Percentiles rank a stretch among this genome's conserved stretches.
phyloP scores from a whole-genome alignment of 2,329 filamentous ascomycete species.

The Biscogniauxia mediterranea region DNA sequence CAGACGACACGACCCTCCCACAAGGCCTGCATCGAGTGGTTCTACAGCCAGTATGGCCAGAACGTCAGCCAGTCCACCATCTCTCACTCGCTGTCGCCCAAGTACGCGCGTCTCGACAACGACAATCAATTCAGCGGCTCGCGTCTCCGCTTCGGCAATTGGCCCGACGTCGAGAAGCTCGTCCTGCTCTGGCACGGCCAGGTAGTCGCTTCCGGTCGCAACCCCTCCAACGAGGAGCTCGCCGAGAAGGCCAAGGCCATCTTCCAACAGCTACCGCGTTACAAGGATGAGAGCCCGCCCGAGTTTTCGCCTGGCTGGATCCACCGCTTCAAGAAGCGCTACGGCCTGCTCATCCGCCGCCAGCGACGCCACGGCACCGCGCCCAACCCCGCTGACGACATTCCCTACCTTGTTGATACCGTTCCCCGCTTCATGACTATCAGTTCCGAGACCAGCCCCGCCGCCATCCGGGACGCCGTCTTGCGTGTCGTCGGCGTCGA shows the following conservation, averaged over 20 bases:
- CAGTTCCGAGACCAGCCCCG: conserved; percentile 56
- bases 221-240: conserved; percentile 61
- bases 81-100: conserved; percentile 60
- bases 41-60: conserved; percentile 56
- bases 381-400: conserved; percentile 52
- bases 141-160: conserved; percentile 61
- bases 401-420: conserved; percentile 59
- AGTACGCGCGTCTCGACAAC: conserved; percentile 60
- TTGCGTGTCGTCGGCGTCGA: conserved; percentile 56
- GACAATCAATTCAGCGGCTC: conserved; percentile 62
- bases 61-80: conserved; percentile 63
- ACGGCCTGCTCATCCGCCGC: conserved; percentile 56
- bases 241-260: conserved; percentile 61
- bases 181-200: conserved; percentile 66
- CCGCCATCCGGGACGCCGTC: conserved; percentile 57
- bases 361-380: conserved; percentile 52
- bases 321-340: conserved; percentile 63
- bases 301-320: conserved; percentile 66
- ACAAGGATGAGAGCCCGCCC: conserved; percentile 58
- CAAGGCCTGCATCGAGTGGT: conserved; percentile 64
- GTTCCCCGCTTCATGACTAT: conserved; percentile 60
- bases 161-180: conserved; percentile 74
- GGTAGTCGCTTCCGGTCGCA: conserved; percentile 50
- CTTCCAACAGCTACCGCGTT: conserved; percentile 57
- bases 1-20: conserved; percentile 57